Base-by-base conservation (phyloP, 2,329 filamentous ascomycete genomes). In the Aspergillus ibericus region DNA sequence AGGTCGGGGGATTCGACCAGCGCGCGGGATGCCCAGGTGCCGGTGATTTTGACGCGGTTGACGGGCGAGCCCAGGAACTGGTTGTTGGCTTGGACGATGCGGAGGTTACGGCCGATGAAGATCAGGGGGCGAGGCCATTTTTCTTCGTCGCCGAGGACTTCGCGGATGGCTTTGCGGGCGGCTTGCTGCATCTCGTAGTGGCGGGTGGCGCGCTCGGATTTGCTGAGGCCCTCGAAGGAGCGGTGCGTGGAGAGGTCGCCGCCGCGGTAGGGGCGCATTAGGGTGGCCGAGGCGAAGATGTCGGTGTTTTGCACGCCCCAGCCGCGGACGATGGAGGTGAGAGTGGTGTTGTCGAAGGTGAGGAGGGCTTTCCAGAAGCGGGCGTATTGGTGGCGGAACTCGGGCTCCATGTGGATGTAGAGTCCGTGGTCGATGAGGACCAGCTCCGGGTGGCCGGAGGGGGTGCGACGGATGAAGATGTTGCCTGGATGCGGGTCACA, bases 401-500 rank as follows among this genome's bases (percentile, higher is more conserved):
- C 80, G 1, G 90, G 88, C 22, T 85, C 82, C 90, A 98, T 95
- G 75, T 91, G 89, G 56, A 98, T 91, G 78, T 99, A 99, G 5
- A 99, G 85, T 0, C 95, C 95, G 75, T 99, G 95, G 75, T 99
- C 95, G 72, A 99, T 96, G 35, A 99, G 87, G 1, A 98, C 93
- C 29, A 99, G 83, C 78, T 99, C 92, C 0, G 93, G 84, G 44
- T 86, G 83, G n/a, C 93, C 93, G 44, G 83, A 88, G 1, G 92
- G 90, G 15, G 91, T 82, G 8, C 95, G 88, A 8, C 95, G 89
- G 70, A 98, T 89, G 78, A 99, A 96, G 74, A 98, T 95, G 77
- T 99, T 99, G 27, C 93, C 93, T 1, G 95, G 95, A 71, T 99
- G 95, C 9, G 95, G 95, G 73, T 99, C 95, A 77, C 93, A 97